Evolutionary conservation across 805 yeast genomes (phyloP), one percentile per base, ranked within the genome.

Genomic region (Kazachstania viticola): DNA sequence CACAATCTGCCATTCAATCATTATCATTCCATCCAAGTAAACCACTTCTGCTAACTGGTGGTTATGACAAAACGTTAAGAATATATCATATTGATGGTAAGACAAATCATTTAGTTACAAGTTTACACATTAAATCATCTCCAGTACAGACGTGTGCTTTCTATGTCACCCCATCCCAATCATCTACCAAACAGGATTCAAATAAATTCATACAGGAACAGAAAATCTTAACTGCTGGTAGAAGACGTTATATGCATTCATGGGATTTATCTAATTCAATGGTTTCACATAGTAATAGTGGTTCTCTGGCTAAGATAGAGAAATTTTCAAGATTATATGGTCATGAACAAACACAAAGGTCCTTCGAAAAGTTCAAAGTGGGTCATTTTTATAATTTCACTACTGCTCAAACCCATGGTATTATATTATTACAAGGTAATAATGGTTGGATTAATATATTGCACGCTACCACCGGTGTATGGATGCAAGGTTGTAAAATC

Each of bases 31-130:
- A 91, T 55, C 82, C 81, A 8, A 61, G 68, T 6, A 49, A 52
- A 30, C 94, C 98, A 25, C 62, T 91, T 19, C 61, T 88, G 28
- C 60, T 91, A 32, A 81, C 95, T 0, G 94, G 91, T 35, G 99
- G 99, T 15, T 87, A 79, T 52, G 99, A 91, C 55, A 69, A 82
- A 43, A 79, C 95, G 0, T 54, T 91, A 33, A 67, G 98, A 44
- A 65, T 91, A 11, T 91, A 77, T 54, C 94, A 88, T 49, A 73
- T 87, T 31, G 97, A 91, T 54, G 96, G 97, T 12, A 81, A 79
- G 48, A 53, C 58, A 36, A 91, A 91, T 51, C 73, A 73, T 37
- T 60, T 88, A 25, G 93, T 87, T 21, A 79, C 95, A 4, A 76
- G 94, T 27, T 61, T 88, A 39, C 83, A 78, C 55, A 64, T 91